phyloP scores from a whole-genome alignment of 805 yeast species.

The Danielia oregonensis region DNA sequence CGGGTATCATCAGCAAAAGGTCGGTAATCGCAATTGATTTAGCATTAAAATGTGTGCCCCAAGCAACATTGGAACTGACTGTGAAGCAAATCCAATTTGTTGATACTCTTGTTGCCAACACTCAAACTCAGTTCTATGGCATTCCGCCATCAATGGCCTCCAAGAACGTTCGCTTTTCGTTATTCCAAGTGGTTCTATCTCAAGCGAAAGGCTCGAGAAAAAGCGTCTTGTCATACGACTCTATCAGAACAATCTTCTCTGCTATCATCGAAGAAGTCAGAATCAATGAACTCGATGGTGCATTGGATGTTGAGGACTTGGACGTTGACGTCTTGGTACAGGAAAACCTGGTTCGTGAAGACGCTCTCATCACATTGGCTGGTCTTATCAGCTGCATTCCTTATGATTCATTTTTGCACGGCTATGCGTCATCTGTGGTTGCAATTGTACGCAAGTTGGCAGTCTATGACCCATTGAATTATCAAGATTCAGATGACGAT shows the following conservation, averaged over 20 bases:
- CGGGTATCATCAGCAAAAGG: conserved; percentile 46
- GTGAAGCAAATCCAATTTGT: conserved; percentile 4
- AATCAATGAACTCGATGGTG: conserved; percentile 1
- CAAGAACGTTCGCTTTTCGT: conserved; percentile 4
- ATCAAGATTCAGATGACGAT: conserved; percentile 14
- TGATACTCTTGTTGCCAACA: conserved; percentile 6
- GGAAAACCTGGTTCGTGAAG: conserved; percentile 48
- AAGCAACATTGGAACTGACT: conserved; percentile 6
- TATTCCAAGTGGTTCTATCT: conserved; percentile 11
- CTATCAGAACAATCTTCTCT: conserved; percentile 5
- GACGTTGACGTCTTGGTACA: conserved; percentile 44
- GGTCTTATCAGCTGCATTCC: conserved; percentile 17
- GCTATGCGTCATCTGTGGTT: conserved; percentile 12
- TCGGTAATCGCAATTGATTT: conserved; percentile 46
- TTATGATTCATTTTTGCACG: conserved; percentile 4
- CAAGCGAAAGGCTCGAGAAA: conserved; percentile 3
- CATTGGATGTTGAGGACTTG: conserved; percentile 25
- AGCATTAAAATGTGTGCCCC: conserved; percentile 6
- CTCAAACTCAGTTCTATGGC: conserved; percentile 1
- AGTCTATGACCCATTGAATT: conserved; percentile 28
- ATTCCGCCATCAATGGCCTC: not conserved
- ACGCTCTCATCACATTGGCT: conserved; percentile 43
- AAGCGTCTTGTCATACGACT: conserved; percentile 1
- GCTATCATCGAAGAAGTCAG: conserved; percentile 5
- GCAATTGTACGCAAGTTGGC: conserved; percentile 21